Base-by-base conservation (phyloP, 75 land plant genomes). In the Larix kaempferi region DNA sequence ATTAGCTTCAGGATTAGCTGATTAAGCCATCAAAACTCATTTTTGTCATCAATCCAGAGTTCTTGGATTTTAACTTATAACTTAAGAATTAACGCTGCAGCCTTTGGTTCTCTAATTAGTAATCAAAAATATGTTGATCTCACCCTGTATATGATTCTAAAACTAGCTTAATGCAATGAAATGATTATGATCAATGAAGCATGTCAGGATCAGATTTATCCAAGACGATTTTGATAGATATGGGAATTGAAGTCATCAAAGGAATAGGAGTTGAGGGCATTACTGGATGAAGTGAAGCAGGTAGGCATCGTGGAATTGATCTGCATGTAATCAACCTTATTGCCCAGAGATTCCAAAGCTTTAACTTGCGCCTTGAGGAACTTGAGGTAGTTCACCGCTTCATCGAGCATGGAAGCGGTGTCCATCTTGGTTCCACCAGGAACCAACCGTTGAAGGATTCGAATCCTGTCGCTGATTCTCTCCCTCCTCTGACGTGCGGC, bases 281-380 rank as follows among this genome's bases (percentile, higher is more conserved):
- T 37, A 39, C 71, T 33, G 17, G 49, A 3, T 39, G 41, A 67
- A 33, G 22, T 16, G 44, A 39, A 37, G 44, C 44, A 49, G 12
- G 54, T 10, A 1, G 54, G 22, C 7, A 19, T 37, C 2, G 39
- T 67, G 71, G 71, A 67, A 39, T 21, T 67, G 67, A 64, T 64
- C 49, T 67, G 71, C 12, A 67, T 37, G 6, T 67, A 39, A 5
- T 37, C n/a, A 29, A 13, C 35, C 15, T 26, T 33, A 37, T 6
- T 35, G 8, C 39, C 39, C 12, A 35, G 35, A 67, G 73, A 29
- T 41, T 85, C 76, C 14, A 84, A 71, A 22, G 85, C 82, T 49
- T 79, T 82, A 41, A 95, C 92, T 73, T 93, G 94, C 27, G 89
- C 87, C 82, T 85, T 82, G 52, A 86, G 87, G 74, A 79, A 86